Evolutionary conservation across 441 rosid genomes (phyloP), one percentile per base, ranked within the genome.

Genomic region (Adansonia grandidieri): DNA sequence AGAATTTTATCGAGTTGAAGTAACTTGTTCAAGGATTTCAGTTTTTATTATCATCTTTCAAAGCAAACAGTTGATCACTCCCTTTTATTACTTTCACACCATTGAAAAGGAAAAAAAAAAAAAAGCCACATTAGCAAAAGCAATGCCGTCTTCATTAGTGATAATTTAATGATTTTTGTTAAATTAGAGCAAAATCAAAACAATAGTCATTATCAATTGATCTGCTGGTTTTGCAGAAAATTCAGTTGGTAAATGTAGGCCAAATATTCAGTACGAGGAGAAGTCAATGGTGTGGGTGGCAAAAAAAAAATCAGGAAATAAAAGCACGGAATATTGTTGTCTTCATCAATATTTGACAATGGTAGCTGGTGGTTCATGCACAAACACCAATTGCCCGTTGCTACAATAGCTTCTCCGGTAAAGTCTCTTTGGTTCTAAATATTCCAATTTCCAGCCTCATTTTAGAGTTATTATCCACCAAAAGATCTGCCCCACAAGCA

Each of bases 271-370:
- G 10, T 1, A n/a, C 14, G 53, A 48, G 71, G 53, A 42, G 71
- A 50, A 37, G 50, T 47, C 48, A 3, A 8, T 2, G 3, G 20
- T 3, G 15, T 42, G 45, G 45, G 45, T 42, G 67, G 47, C 37
- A 32, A 32, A 32, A 32, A 32, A 32, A 63, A 54, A 32, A 32
- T n/a, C 24, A 54, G 75, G 15, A 17, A 44, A 28, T n/a, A 71
- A 44, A 78, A 44, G 61, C 17, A 1, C 3, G 28, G 6, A 47
- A 11, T 14, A 8, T 10, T 45, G 19, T 48, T 60, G 74, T 79
- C 74, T 67, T 50, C 82, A 67, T 67, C 53, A 40, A 28, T 47
- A 57, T 5, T 13, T 13, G 66, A 48, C 73, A 78, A 51, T 3
- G 17, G 32, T 19, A 20, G 9, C 37, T 32, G 37, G 37, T 32